Conservation (phyloP, 225 moss, liverwort and hornwort species). For the Rhytidiadelphus loreus region DNA sequence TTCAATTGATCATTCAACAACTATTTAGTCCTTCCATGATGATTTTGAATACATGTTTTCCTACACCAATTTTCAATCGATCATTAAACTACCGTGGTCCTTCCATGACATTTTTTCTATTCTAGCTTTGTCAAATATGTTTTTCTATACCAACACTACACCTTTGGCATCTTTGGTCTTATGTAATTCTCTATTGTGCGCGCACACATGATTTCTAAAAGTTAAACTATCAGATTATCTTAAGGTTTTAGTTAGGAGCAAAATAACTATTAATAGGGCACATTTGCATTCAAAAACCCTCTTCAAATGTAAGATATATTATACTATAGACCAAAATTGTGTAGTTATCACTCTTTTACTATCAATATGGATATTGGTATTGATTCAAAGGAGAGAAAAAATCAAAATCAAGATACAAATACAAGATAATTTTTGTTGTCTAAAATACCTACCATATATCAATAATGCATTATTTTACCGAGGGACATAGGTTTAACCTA, state of each 20-base stretch:
- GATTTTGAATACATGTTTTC: no score
- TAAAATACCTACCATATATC: no score
- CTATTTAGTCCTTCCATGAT: rapidly evolving
- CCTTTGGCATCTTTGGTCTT: background rate
- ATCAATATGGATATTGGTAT: background rate
- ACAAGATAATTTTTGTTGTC: background rate
- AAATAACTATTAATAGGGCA: background rate
- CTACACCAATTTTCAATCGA: no score
- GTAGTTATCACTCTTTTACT: rapidly evolving
- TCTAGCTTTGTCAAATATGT: no score
- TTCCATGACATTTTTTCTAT: no score
- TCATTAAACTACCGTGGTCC: no score
- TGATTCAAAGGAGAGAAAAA: background rate
- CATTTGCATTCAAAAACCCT: rapidly evolving
- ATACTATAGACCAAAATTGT: rapidly evolving
- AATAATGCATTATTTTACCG: background rate
- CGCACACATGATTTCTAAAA: rapidly evolving
- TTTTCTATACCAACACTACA: no score
- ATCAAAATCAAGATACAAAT: no score
- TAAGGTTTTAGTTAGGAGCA: background rate
- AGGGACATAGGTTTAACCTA: background rate
- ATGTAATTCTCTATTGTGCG: rapidly evolving
- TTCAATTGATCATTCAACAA: background rate
- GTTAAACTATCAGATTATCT: background rate
- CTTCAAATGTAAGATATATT: rapidly evolving